Conservation (phyloP, 352 stramenopile genomes). For the Phytophthora multivora region DNA sequence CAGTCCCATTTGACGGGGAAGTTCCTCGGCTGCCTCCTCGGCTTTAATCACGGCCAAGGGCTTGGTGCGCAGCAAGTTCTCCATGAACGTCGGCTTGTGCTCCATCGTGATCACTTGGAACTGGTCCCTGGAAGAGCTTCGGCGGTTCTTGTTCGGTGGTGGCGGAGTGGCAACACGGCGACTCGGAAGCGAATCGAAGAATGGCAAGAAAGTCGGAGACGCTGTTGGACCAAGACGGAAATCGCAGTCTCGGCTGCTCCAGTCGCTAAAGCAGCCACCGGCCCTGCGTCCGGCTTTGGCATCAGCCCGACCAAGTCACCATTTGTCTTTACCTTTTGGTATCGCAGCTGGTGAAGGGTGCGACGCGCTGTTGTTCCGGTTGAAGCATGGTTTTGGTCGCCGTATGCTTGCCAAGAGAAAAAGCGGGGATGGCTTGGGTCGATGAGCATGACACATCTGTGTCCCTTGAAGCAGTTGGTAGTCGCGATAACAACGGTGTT, state of each 20-base stretch:
- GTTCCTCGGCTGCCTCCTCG: conserved; percentile 74
- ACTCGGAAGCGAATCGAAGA: conserved; percentile 18
- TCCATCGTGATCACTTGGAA: conserved; percentile 24
- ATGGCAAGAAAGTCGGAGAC: conserved; percentile 13
- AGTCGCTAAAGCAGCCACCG: conserved; percentile 30
- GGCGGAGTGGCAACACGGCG: background rate
- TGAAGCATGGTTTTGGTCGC: conserved; percentile 23
- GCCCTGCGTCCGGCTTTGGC: conserved; percentile 23
- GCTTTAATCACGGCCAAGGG: conserved; percentile 72
- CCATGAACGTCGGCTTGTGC: conserved; percentile 48
- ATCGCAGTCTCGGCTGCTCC: conserved; percentile 9
- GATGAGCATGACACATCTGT: no score
- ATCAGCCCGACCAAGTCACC: conserved; percentile 13
- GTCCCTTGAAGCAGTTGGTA: conserved; percentile 8
- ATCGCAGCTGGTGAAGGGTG: conserved; percentile 8
- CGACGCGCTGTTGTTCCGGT: conserved; percentile 14
- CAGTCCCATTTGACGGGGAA: conserved; percentile 75
- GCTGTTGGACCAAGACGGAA: background rate
- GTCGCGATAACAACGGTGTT: conserved; percentile 22
- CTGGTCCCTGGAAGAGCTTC: conserved; percentile 2
- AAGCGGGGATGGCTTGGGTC: background rate
- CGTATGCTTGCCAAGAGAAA: conserved; percentile 20
- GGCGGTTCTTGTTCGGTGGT: conserved; percentile 4
- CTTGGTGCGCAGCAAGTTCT: conserved; percentile 73
- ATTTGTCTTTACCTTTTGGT: conserved; percentile 33